Evolutionary conservation across 768 basidiomycete genomes (phyloP), one percentile per base, ranked within the genome.

Genomic region (Suillus paluster): DNA sequence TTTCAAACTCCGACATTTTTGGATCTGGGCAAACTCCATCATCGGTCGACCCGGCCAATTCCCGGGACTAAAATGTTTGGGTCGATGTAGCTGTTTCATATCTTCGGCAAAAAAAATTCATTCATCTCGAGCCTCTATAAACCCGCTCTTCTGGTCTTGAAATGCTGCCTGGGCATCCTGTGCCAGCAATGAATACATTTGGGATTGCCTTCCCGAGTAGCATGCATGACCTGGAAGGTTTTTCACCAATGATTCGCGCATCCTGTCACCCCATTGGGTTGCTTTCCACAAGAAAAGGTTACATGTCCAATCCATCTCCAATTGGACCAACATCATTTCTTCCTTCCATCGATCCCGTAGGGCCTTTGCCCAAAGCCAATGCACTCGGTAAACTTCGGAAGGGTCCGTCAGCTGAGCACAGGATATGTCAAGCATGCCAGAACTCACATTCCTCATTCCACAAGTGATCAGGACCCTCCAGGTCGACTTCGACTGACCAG

Each of bases 331-430:
- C 1, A 14, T 45, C 44, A 38, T 27, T 39, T 60, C 62, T 39
- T 63, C 62, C 33, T 19, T 21, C 48, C 62, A 63, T 50, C 41
- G 33, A 25, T 60, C 49, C 19, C 14, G 1, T 15, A 39, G 12
- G 3, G 59, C 48, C 50, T 63, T 60, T 45, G 62, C 59, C 21
- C 27, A 0, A 30, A 63, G 53, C 62, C 59, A 63, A 46, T 63
- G 49, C 4, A 39, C 59, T 33, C 14, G n/a, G 41, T 61, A 63
- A 38, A 60, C 59, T 63, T 58, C 11, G 5, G 6, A n/a, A 15
- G 21, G 8, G 21, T 58, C 58, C 21, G 4, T 30, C 42, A 58
- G 46, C 27, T 17, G 30, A 30, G 30, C 25, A 4, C 7, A 2
- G 11, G 10, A 11, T 5, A 11, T 21, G 10, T 44, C 42, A 11